These are phyloP conservation scores for Crataegus laevigata DNA, from an alignment of 306 rosid genomes.

Conservation along the genomic window DNA sequence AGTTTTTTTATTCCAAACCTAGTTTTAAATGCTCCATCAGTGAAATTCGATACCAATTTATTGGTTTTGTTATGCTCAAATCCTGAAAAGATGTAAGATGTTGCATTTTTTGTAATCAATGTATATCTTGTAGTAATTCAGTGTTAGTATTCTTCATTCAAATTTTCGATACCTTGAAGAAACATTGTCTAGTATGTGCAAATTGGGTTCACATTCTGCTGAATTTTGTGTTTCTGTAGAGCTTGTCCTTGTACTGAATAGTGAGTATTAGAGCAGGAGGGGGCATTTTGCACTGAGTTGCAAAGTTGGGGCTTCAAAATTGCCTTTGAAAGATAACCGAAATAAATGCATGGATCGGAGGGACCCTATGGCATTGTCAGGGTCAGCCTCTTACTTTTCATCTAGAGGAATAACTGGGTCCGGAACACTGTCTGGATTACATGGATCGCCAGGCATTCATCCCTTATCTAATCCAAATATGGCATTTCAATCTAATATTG, in stretches of 20 bases:
- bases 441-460: slow-evolving; percentile 46
- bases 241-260: slow-evolving; percentile 15
- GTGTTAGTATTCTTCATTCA: background rate
- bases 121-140: slow-evolving; percentile 1
- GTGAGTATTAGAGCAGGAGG: slow-evolving; percentile 31
- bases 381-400: slow-evolving; percentile 71
- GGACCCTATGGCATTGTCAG: slow-evolving; percentile 73
- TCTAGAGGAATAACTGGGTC: slow-evolving; percentile 56
- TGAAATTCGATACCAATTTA: slow-evolving; percentile 4
- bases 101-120: slow-evolving; percentile 7
- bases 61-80: background rate
- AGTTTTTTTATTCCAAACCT: slow-evolving; percentile 4
- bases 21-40: slow-evolving; percentile 5
- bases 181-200: slow-evolving; percentile 16
- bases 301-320: slow-evolving; percentile 14
- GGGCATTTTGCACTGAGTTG: slow-evolving; percentile 13
- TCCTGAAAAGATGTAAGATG: slow-evolving; percentile 10
- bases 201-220: slow-evolving; percentile 20
- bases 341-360: slow-evolving; percentile 95
- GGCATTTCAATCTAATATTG: slow-evolving; percentile 54
- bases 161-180: slow-evolving; percentile 4
- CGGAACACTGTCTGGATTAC: slow-evolving; percentile 59
- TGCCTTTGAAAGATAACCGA: slow-evolving; percentile 21
- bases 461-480: slow-evolving; percentile 49
- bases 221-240: slow-evolving; percentile 16